Conservation (phyloP, 768 basidiomycete species). For the Rhizopogon vesiculosus region DNA sequence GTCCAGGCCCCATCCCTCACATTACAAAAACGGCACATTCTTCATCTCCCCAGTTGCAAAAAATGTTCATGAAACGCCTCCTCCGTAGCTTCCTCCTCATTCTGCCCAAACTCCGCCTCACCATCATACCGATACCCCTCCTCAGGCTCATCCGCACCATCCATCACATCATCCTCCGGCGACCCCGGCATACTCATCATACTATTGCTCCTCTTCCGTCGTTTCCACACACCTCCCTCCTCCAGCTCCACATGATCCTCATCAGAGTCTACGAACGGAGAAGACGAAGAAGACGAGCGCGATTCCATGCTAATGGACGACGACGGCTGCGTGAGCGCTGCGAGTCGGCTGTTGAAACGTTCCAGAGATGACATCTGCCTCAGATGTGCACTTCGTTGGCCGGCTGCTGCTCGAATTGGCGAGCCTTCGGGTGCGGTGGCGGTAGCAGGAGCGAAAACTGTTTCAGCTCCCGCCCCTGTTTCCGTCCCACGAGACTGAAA, state of each 20-base stretch:
- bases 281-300: constrained; percentile 41
- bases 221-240: constrained; percentile 29
- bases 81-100: constrained; percentile 62
- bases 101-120: constrained; percentile 32
- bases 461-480: constrained; percentile 28
- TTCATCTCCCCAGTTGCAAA: constrained; percentile 82
- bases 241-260: constrained; percentile 36
- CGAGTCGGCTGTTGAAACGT: constrained; percentile 50
- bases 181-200: constrained; percentile 86
- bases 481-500: constrained; percentile 64
- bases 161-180: constrained; percentile 55
- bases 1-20: neutral
- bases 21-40: constrained; percentile 62
- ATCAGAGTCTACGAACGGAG: constrained; percentile 48
- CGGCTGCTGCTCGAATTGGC: constrained; percentile 14
- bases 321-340: constrained; percentile 30
- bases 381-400: constrained; percentile 38
- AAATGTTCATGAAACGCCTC: constrained; percentile 68
- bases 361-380: constrained; percentile 78
- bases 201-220: constrained; percentile 50
- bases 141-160: constrained; percentile 31
- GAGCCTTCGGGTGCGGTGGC: constrained; percentile 15
- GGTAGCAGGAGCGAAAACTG: constrained; percentile 27
- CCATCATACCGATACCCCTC: constrained; percentile 29
- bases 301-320: constrained; percentile 50